A percentile compares a stretch with the other conserved stretches of the same genome.
Evolutionary conservation across 768 basidiomycete species (phyloP).

Genomic region (Kwoniella pini): DNA sequence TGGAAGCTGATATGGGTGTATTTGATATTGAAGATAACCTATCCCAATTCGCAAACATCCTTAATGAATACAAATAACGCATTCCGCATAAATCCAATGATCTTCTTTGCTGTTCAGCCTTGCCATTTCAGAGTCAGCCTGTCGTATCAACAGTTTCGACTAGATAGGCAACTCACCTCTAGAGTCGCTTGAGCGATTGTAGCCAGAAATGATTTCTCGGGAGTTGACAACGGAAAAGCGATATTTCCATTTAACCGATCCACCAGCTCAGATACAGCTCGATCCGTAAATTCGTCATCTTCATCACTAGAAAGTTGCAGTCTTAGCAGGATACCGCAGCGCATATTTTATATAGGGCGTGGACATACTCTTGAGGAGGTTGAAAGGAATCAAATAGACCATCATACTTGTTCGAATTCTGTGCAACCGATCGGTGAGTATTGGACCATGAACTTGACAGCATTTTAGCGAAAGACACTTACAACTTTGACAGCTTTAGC

Average conservation of each 20-base stretch:
- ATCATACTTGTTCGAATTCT: slow-evolving; percentile 34
- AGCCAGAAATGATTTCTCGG: slow-evolving; percentile 79
- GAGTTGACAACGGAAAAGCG: slow-evolving; percentile 69
- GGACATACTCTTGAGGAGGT: slow-evolving; percentile 15
- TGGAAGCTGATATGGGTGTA: slow-evolving; percentile 17
- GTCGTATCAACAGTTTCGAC: background rate
- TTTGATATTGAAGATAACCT: slow-evolving; percentile 59
- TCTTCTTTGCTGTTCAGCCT: slow-evolving; percentile 90
- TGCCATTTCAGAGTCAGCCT: background rate
- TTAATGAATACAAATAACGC: slow-evolving; percentile 88
- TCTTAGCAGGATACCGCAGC: background rate
- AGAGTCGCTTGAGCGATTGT: slow-evolving; percentile 83
- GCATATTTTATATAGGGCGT: background rate
- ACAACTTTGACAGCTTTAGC: slow-evolving; percentile 56
- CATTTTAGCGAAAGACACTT: slow-evolving; percentile 23
- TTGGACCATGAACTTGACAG: slow-evolving; percentile 21
- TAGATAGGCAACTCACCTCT: slow-evolving; percentile 61
- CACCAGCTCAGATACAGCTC: slow-evolving; percentile 60
- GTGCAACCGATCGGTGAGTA: background rate
- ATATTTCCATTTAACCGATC: slow-evolving; percentile 65
- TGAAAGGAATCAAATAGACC: slow-evolving; percentile 35
- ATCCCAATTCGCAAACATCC: slow-evolving; percentile 85
- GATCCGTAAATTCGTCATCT: slow-evolving; percentile 28
- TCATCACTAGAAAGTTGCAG: slow-evolving; percentile 13
- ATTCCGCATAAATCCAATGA: slow-evolving; percentile 88